Evolutionary conservation across 176 grass and related monocot species (phyloP), one percentile per base, ranked within the genome.

Genomic region (Phoenix dactylifera): DNA sequence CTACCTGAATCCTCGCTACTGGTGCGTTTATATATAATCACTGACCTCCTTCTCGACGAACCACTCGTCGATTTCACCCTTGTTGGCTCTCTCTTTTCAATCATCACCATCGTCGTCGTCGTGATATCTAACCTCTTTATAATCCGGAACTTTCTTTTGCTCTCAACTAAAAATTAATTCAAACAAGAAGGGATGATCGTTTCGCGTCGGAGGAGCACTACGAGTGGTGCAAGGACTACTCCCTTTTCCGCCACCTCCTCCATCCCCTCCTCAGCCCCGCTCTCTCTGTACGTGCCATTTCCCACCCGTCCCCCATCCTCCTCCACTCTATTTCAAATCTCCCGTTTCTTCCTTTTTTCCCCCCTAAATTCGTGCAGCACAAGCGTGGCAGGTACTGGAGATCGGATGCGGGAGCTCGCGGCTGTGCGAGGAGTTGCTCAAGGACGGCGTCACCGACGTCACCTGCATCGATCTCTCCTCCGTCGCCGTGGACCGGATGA

Each of bases 151-250:
- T 18, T 14, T 17, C 22, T 55, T 44, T 44, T 44, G 10, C 10
- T 44, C 35, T 44, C 3, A 44, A 44, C 12, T 0, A 44, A 44
- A 14, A 10, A 44, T 44, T 14, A 44, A 44, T 44, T 14, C 10
- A 12, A 39, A 39, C 9, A 39, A 44, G 14, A 44, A 97, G 93
- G 92, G 87, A 97, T 65, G 55, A 64, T 62, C 71, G 93, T 61
- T 97, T 97, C 76, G 67, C 70, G 18, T 76, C 89, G 51, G 93
- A 97, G 84, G 93, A 92, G 64, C 84, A 98, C 79, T 88, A 92
- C 44, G 87, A 98, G 72, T 98, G 93, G 93, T 56, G 83, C 51
- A 86, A 92, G 73, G 87, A 92, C 75, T 98, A 80, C 79, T 98
- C 87, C 54, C 93, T 88, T 76, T 86, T 98, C 84, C 81, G 73